Percentiles rank a stretch among this genome's conserved stretches.
Conservation (phyloP, 805 yeast genomes). For the Yamadazyma phyllophila region DNA sequence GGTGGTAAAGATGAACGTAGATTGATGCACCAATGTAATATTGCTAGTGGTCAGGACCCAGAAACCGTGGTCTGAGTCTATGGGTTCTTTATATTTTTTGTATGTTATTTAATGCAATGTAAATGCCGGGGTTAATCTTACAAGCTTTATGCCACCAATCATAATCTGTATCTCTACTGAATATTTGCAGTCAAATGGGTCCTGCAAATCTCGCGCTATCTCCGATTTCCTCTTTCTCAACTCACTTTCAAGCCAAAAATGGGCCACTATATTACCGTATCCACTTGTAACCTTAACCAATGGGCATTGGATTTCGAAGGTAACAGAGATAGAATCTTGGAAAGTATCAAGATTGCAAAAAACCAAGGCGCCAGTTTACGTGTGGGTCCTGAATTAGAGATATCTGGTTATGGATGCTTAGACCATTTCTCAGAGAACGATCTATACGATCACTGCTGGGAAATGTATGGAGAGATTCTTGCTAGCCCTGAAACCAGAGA, state of each 20-base stretch:
- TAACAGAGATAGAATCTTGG: slow-evolving; percentile 84
- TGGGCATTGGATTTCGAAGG: slow-evolving; percentile 99
- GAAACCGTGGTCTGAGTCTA: slow-evolving; percentile 12
- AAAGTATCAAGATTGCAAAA: slow-evolving; percentile 78
- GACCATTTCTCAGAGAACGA: slow-evolving; percentile 95
- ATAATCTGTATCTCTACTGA: too few species aligned
- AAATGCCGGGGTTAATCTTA: too few species aligned
- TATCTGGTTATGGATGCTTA: slow-evolving; percentile 91
- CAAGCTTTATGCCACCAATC: too few species aligned
- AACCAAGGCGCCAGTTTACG: slow-evolving; percentile 71
- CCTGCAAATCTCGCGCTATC: too few species aligned
- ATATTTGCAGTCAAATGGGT: too few species aligned
- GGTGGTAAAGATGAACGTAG: slow-evolving; percentile 66
- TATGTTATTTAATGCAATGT: too few species aligned
- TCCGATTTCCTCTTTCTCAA: neutral
- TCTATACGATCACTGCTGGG: slow-evolving; percentile 89
- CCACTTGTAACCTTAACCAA: slow-evolving; percentile 94
- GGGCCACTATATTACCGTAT: slow-evolving; percentile 86
- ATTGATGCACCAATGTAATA: slow-evolving; percentile 91
- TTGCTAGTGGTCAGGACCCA: slow-evolving; percentile 80
- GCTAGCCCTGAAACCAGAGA: slow-evolving; percentile 66
- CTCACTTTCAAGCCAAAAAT: slow-evolving; percentile 31
- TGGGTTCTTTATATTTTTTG: too few species aligned
- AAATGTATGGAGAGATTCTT: slow-evolving; percentile 79
- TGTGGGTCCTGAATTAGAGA: slow-evolving; percentile 96